Evolutionary conservation across 169 alveolate genomes (phyloP), one percentile per base, ranked within the genome.

Genomic region (Plasmodium adleri): DNA sequence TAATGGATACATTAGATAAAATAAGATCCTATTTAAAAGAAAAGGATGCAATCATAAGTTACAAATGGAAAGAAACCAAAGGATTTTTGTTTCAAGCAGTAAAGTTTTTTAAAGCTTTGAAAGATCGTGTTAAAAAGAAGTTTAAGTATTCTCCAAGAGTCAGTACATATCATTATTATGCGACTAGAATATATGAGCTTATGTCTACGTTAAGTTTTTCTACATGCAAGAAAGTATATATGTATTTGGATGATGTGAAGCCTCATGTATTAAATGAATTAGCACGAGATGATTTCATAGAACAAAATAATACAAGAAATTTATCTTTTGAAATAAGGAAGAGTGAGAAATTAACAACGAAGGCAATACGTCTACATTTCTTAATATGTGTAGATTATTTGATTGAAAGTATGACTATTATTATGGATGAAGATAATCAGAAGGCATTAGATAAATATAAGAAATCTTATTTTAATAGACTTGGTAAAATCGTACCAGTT

Each of bases 131-230:
- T 32, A 71, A 71, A 17, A 15, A 20, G 15, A 47, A 71, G 10
- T 47, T 17, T 22, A 26, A 26, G 24, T 39, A 45, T 22, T 22
- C 66, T 17, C 39, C n/a, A 3, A 28, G 17, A 2, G 52, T 47
- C 0, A 12, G 66, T 24, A 32, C 58, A 24, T 20, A 26, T 49
- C 58, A 71, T 71, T 71, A 71, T 71, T 71, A 71, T 45, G 64
- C 66, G 15, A 9, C 49, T 49, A 71, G 56, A 32, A 71, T 71
- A 45, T 32, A 71, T 7, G 15, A 62, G 3, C 8, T 71, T 45
- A 15, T n/a, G 12, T 64, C 80, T 5, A 56, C 26, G 22, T 67
- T 32, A 32, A 39, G 47, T 17, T 67, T 67, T 47, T 67, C 75
- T 2, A 67, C 60, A 47, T 67, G 75, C 43, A 67, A 67, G 45